These are phyloP conservation scores for Pyrus pyrifolia DNA, from an alignment of 306 rosid species.

Conservation along the genomic window DNA sequence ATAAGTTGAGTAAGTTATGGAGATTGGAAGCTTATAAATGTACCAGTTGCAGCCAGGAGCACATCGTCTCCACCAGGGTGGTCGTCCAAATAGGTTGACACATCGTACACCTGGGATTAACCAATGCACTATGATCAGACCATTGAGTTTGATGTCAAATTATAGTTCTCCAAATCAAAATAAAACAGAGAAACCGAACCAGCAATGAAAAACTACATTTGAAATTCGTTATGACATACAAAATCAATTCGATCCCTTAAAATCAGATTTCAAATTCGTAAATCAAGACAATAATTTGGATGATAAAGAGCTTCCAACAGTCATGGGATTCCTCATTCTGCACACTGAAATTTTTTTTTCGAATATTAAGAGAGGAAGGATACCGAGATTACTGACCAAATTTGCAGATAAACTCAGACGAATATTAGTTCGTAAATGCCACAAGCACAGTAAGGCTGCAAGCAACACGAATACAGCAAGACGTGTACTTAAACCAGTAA, in stretches of 20 bases:
- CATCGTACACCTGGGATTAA: constrained; percentile 59
- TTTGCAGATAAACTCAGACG: background rate
- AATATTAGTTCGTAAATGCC: background rate
- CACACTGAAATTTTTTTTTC: background rate
- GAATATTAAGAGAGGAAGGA: background rate
- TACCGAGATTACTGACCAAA: too few species aligned
- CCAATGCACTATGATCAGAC: background rate
- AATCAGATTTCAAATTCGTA: background rate
- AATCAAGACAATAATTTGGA: background rate
- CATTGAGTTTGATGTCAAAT: background rate
- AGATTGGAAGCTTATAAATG: constrained; percentile 12
- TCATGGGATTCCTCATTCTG: background rate
- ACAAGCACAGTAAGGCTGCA: background rate
- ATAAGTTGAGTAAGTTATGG: background rate
- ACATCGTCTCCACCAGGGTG: constrained; percentile 97
- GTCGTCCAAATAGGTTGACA: constrained; percentile 73
- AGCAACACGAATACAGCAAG: background rate
- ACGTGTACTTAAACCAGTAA: background rate
- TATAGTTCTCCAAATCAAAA: background rate
- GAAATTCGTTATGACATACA: background rate
- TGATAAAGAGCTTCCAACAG: background rate
- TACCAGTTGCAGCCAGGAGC: constrained; percentile 65
- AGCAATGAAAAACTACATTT: background rate
- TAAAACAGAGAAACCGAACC: background rate
- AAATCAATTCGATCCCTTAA: background rate